Base-by-base conservation (phyloP, 805 yeast species). In the Wickerhamomyces canadensis region DNA sequence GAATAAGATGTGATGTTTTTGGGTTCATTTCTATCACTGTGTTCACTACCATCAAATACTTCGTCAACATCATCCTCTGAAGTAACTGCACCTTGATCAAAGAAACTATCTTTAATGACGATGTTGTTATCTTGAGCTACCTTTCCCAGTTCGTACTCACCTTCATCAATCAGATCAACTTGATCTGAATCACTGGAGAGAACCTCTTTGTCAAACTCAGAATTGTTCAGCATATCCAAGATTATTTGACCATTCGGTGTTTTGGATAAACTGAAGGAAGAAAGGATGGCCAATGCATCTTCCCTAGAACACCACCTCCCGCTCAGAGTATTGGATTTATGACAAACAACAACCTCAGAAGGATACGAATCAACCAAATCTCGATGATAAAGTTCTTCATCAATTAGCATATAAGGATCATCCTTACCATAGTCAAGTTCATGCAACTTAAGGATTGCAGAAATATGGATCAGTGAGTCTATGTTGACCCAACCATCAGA, bases 401-500 rank as follows among this genome's bases (percentile, higher is more conserved):
- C 43, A 9, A 38, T 39, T 18, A 45, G 36, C 45, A 58, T 34
- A 29, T 49, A 53, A 2, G 60, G 61, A 37, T 58, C 60, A 15
- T 44, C 49, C 24, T 47, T 35, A 5, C 49, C 45, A 27, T 48
- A 35, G 28, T 44, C 37, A 29, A 52, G 34, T 15, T 40, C 47
- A 4, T 29, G 34, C 10, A 52, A 38, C 17, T 54, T 41, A 3
- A 48, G 14, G 19, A 53, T 19, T 13, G 46, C 41, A 29, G 52
- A 44, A 9, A 38, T 33, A 5, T 38, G 37, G 2, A 55, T 42
- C 9, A 55, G 19, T 0, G 32, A 5, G 23, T 40, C 42, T 1
- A 46, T 55, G 35, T 52, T 55, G 12, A 52, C 42, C 50, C 48
- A 50, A 7, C 56, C 55, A 37, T 55, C 60, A 3, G 58, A 54